Conservation (phyloP, 345 rosid genomes). For the Ailanthus altissimus region DNA sequence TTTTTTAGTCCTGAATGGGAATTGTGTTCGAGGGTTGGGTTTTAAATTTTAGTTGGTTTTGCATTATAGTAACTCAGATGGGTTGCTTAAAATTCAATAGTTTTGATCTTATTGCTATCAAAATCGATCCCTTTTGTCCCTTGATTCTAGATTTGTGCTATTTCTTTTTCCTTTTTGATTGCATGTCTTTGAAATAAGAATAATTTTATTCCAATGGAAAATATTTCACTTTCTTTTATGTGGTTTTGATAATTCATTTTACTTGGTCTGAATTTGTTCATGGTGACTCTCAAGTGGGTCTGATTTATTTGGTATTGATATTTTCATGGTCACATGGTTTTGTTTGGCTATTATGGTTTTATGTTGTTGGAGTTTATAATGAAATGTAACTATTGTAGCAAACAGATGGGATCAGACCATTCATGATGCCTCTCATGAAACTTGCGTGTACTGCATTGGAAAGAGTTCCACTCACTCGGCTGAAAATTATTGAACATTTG, state of each 20-base stretch:
- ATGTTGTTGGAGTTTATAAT: slow-evolving; percentile 19
- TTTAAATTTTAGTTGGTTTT: not conserved
- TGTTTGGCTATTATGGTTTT: not conserved
- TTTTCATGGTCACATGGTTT: not conserved
- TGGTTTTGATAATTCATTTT: not conserved
- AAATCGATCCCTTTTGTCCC: not conserved
- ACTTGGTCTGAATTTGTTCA: not conserved
- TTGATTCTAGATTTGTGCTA: not conserved
- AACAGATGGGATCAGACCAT: slow-evolving; percentile 96
- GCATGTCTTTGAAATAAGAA: not conserved
- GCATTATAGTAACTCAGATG: not conserved
- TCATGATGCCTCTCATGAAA: slow-evolving; percentile 96
- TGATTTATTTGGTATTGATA: not conserved
- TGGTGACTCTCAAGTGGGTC: not conserved
- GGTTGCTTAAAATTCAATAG: slow-evolving; percentile 2
- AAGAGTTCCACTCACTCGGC: slow-evolving; percentile 87
- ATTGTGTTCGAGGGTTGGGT: not conserved
- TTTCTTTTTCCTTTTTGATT: not conserved
- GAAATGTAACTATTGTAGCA: slow-evolving; percentile 46
- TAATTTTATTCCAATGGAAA: not conserved
- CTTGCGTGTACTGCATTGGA: slow-evolving; percentile 96
- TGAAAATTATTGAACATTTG: slow-evolving; percentile 61
- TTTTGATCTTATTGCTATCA: not conserved
- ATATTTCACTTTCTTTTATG: not conserved
- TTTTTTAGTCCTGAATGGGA: not conserved